Evolutionary conservation across 176 grass and related monocot species (phyloP).

Genomic region (Urochloa ruziziensis): DNA sequence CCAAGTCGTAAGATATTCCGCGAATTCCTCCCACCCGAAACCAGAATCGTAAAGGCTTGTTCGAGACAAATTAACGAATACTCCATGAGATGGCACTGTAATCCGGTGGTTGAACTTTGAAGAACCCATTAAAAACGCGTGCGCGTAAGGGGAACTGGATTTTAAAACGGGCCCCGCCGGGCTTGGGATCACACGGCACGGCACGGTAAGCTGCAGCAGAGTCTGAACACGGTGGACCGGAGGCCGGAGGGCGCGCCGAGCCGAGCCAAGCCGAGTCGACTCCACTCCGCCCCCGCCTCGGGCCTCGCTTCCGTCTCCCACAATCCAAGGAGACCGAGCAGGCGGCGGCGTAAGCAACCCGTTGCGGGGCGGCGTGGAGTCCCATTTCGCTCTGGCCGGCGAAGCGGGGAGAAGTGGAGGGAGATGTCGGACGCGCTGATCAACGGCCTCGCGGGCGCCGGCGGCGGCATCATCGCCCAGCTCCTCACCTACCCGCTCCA

Average conservation of each 20-base stretch:
- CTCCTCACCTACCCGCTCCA: conserved; percentile 85
- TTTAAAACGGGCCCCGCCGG: conserved; percentile 14
- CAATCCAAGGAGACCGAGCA: conserved; percentile 7
- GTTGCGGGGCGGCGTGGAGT: neutral
- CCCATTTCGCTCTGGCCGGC: neutral
- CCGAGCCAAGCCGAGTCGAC: neutral
- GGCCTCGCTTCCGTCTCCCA: conserved; percentile 23
- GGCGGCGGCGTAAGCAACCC: conserved; percentile 14
- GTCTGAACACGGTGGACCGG: neutral
- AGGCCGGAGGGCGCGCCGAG: neutral
- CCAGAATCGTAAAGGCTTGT: too few species aligned
- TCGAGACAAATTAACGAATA: neutral
- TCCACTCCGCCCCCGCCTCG: neutral
- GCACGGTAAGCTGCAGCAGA: neutral
- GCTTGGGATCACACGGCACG: neutral
- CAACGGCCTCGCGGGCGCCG: conserved; percentile 90
- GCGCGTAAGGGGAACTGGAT: neutral
- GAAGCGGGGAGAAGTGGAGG: neutral
- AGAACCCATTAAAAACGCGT: neutral
- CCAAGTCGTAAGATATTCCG: conserved; percentile 35
- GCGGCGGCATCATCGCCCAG: conserved; percentile 87
- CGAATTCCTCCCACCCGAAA: neutral
- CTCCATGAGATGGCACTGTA: neutral
- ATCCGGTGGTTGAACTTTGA: neutral
- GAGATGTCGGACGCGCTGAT: conserved; percentile 89